Conservation (phyloP, 176 grass and related monocot genomes). For the Urochloa ruziziensis region DNA sequence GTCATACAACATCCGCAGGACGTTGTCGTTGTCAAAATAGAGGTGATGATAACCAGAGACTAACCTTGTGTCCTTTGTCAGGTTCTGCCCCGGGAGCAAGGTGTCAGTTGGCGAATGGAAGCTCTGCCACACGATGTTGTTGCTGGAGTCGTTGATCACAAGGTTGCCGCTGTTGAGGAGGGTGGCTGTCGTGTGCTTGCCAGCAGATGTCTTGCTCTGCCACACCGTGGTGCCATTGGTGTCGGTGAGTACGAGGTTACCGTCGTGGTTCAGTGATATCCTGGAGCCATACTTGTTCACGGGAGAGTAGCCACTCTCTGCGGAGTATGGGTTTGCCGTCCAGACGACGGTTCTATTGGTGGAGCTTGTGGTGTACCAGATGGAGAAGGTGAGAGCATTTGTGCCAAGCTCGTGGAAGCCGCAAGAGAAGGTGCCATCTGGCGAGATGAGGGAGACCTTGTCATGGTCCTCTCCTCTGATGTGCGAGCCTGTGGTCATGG, state of each 20-base stretch:
- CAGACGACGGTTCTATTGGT: slow-evolving; percentile 48
- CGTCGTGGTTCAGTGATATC: slow-evolving; percentile 47
- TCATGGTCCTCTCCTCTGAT: slow-evolving; percentile 39
- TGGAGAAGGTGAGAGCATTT: slow-evolving; percentile 61
- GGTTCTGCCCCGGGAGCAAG: slow-evolving; percentile 51
- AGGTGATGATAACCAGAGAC: slow-evolving; percentile 50
- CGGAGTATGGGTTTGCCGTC: slow-evolving; percentile 58
- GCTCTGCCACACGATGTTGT: slow-evolving; percentile 56
- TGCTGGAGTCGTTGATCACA: slow-evolving; percentile 40
- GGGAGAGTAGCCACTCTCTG: slow-evolving; percentile 18
- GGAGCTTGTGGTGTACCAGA: slow-evolving; percentile 57
- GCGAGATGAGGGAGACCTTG: slow-evolving; percentile 35
- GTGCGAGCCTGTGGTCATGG: slow-evolving; percentile 45
- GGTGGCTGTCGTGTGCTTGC: slow-evolving; percentile 33
- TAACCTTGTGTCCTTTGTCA: slow-evolving; percentile 57
- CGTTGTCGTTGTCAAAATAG: slow-evolving; percentile 74
- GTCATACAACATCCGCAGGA: slow-evolving; percentile 47
- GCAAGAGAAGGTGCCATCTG: slow-evolving; percentile 47
- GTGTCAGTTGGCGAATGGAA: slow-evolving; percentile 56
- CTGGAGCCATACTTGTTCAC: slow-evolving; percentile 59
- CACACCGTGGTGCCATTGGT: slow-evolving; percentile 60
- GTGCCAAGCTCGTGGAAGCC: slow-evolving; percentile 44
- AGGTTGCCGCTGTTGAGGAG: slow-evolving; percentile 69
- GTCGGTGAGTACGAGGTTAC: slow-evolving; percentile 62
- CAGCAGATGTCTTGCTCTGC: slow-evolving; percentile 52